These are phyloP conservation scores for Crithidia bombi DNA, from an alignment of 208 protist genomes.

Conservation along the genomic window DNA sequence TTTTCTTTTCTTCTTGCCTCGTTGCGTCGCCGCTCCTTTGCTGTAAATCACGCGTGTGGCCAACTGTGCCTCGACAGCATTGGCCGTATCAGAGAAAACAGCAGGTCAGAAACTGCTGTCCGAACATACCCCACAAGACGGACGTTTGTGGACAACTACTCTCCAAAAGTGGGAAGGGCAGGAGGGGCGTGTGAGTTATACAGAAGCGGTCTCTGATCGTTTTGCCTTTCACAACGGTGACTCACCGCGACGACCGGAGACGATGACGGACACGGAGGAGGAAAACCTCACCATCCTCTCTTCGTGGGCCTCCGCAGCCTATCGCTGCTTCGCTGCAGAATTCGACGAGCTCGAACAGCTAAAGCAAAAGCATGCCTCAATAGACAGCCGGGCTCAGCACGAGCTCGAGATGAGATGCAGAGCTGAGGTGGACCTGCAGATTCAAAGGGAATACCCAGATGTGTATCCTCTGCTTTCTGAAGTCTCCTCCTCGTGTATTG, in stretches of 20 bases:
- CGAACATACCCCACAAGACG: no score
- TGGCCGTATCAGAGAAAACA: no score
- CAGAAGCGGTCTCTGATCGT: not conserved
- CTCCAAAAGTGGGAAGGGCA: no score
- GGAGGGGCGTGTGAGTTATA: no score
- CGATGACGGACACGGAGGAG: constrained; percentile 35
- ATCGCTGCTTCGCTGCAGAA: constrained; percentile 62
- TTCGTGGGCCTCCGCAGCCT: constrained; percentile 57
- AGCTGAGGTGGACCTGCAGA: constrained; percentile 41
- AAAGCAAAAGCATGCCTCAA: constrained; percentile 41
- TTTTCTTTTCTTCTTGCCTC: constrained; percentile 23
- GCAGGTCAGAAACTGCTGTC: not conserved
- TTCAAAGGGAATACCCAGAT: constrained; percentile 28
- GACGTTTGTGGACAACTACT: no score
- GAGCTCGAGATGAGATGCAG: constrained; percentile 36
- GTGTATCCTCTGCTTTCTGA: constrained; percentile 16
- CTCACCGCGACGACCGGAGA: no score
- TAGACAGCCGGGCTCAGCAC: constrained; percentile 29
- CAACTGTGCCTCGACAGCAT: no score
- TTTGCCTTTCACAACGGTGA: not conserved
- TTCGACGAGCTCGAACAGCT: constrained; percentile 62
- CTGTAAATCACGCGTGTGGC: no score
- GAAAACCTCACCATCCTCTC: constrained; percentile 54
- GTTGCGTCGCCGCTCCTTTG: no score
- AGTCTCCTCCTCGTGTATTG: constrained; percentile 7